Base-by-base conservation (phyloP, 768 basidiomycete species). In the Tulasnella sp. region DNA sequence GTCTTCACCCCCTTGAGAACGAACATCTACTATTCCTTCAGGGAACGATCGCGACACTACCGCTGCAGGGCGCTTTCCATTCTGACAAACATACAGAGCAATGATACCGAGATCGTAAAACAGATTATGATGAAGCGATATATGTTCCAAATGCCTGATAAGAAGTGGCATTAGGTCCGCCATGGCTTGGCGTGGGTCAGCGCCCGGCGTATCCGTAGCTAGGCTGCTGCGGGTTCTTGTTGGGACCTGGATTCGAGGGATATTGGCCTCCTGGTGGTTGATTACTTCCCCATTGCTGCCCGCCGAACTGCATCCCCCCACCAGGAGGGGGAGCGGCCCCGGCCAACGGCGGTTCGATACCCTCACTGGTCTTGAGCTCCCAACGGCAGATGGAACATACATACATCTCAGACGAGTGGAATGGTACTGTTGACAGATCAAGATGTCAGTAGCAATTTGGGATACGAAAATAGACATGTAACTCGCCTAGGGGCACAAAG, bases 311-410 rank as follows among this genome's bases (percentile, higher is more conserved):
- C 32, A 17, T 21, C 19, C 29, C 29, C 13, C 34, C 45, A 24
- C 61, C 53, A 23, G 24, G 42, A 65, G 65, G n/a, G 60, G 21
- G 3, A 61, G 44, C 11, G 66, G 70, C 56, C 65, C 56, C 61
- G 11, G 61, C 54, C n/a, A 49, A 24, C 19, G 47, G 65, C 77
- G 76, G 65, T 76, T 73, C 2, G 76, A 75, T 9, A 19, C 61
- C 61, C 9, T 61, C 56, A 2, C 61, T 58, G 21, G 15, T 24
- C 7, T 30, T 24, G 11, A 78, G 74, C 61, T 73, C 76, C 77
- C 85, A 84, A 59, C 83, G 80, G 67, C 86, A 89, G 61, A 83
- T 85, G 23, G 74, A 75, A 70, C 86, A 89, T 67, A 83, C 86
- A 87, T 52, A 88, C 71, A 56, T 78, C 56, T 78, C 78, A 50